Evolutionary conservation across 2,329 filamentous ascomycete genomes (phyloP).

Genomic region (Microcera coccophila): DNA sequence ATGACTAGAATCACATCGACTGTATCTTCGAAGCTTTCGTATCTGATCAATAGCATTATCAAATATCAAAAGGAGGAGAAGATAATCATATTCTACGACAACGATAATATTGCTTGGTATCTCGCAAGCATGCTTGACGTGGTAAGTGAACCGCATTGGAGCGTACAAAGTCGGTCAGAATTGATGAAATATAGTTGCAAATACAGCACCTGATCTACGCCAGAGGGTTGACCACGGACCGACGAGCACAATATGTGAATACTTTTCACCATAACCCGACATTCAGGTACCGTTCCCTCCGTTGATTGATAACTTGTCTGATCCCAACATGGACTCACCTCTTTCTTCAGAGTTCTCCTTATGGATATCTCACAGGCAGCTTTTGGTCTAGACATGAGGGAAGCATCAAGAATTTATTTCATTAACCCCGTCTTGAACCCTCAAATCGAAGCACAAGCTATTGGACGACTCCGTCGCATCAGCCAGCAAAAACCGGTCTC

Average conservation of each 20-base stretch:
- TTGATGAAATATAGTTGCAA: constrained; percentile 41
- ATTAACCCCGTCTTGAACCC: constrained; percentile 84
- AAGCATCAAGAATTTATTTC: constrained; percentile 83
- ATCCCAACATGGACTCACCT: constrained; percentile 2
- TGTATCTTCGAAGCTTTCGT: constrained; percentile 80
- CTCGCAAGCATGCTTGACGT: constrained; percentile 79
- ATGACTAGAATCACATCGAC: constrained; percentile 69
- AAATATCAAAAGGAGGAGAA: constrained; percentile 70
- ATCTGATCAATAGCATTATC: constrained; percentile 70
- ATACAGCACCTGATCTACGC: constrained; percentile 65
- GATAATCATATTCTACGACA: constrained; percentile 89
- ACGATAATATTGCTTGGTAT: constrained; percentile 82
- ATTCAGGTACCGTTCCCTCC: constrained; percentile 49
- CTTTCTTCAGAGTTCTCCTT: constrained; percentile 61
- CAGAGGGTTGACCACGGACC: constrained; percentile 54
- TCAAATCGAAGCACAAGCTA: constrained; percentile 81
- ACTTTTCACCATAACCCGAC: constrained; percentile 68
- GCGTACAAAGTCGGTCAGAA: neutral
- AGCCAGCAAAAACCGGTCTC: constrained; percentile 74
- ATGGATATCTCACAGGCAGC: constrained; percentile 92
- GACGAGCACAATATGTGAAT: constrained; percentile 70
- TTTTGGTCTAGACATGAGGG: constrained; percentile 79
- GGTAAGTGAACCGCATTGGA: constrained; percentile 35
- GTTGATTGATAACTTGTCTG: neutral
- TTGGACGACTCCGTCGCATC: constrained; percentile 84